Evolutionary conservation across 352 stramenopile species (phyloP), one percentile per base, ranked within the genome.

Genomic region (Sclerospora graminicola): DNA sequence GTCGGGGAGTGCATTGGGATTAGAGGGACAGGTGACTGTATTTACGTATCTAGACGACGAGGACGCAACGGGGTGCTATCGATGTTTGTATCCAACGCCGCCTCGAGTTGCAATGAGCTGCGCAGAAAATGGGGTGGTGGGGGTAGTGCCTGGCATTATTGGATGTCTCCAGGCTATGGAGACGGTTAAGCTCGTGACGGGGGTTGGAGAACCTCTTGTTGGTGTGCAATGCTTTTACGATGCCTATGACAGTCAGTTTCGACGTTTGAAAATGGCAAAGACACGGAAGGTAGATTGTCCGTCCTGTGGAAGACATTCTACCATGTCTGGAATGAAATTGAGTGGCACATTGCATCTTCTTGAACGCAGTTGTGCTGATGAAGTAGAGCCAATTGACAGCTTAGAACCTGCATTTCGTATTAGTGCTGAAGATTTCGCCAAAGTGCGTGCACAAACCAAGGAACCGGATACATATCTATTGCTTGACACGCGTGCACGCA

Each of bases 11-110:
- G 95, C 95, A 3, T 76, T 99, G 27, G 96, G 94, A 0, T 62
- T 94, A 6, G 95, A 99, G 54, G 96, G 96, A 10, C 95, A 98
- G 54, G 72, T 99, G 18, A 95, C 93, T 0, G 92, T 98, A 8
- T 98, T 97, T 57, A 83, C 94, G 26, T 95, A 92, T 57, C 43
- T 71, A 4, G 32, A 56, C 9, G 54, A 62, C 7, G 31, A 60
- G 6, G 41, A 47, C 30, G 37, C 72, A 0, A 43, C 48, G 0
- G 66, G 80, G 1, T 99, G 96, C 60, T 99, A 99, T 60, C 82
- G 93, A n/a, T 99, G 96, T 48, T 54, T 98, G 19, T 98, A 98
- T 59, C 93, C 96, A 10, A 87, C 71, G 37, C 84, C 84, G 6
- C 73, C 77, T 27, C 51, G 51, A 9, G 80, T 65, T 43, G 46